These are phyloP conservation scores for Sugiyamaella marilandica DNA, from an alignment of 805 yeast species.

Conservation along the genomic window DNA sequence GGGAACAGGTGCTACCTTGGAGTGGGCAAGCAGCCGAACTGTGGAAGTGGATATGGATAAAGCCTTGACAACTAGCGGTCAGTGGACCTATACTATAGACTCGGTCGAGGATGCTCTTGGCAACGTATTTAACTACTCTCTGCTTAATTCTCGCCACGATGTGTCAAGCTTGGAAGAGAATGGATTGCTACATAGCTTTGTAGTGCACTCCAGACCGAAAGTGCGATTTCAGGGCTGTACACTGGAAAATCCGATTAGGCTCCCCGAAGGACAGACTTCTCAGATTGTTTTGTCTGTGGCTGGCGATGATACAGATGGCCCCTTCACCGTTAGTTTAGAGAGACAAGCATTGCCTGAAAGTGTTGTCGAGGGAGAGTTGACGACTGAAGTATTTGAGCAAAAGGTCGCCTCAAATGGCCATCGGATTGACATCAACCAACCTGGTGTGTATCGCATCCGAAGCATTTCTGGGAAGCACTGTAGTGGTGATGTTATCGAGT, in stretches of 20 bases:
- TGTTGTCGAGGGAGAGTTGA: slow-evolving; percentile 6
- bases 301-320: slow-evolving; percentile 38
- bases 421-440: slow-evolving; percentile 27
- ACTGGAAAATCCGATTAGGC: slow-evolving; percentile 28
- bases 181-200: slow-evolving; percentile 42
- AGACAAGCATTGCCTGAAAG: slow-evolving; percentile 31
- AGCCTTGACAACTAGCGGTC: slow-evolving; percentile 43
- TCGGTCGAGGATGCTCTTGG: slow-evolving; percentile 66
- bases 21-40: slow-evolving; percentile 34
- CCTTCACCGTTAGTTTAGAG: slow-evolving; percentile 40
- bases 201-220: slow-evolving; percentile 53
- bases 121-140: slow-evolving; percentile 39
- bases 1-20: slow-evolving; percentile 20
- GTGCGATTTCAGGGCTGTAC: slow-evolving; percentile 38
- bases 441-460: slow-evolving; percentile 63
- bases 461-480: slow-evolving; percentile 59
- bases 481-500: slow-evolving; percentile 57
- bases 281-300: slow-evolving; percentile 20
- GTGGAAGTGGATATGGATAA: slow-evolving; percentile 44
- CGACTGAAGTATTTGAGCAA: slow-evolving; percentile 4
- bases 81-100: slow-evolving; percentile 51
- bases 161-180: slow-evolving; percentile 30
- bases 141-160: slow-evolving; percentile 19
- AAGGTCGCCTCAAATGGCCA: slow-evolving; percentile 2
- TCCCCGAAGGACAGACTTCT: slow-evolving; percentile 26